Evolutionary conservation across 1,284 basidiomycete species (phyloP), one percentile per base, ranked within the genome.

Genomic region (Moesziomyces sp.): DNA sequence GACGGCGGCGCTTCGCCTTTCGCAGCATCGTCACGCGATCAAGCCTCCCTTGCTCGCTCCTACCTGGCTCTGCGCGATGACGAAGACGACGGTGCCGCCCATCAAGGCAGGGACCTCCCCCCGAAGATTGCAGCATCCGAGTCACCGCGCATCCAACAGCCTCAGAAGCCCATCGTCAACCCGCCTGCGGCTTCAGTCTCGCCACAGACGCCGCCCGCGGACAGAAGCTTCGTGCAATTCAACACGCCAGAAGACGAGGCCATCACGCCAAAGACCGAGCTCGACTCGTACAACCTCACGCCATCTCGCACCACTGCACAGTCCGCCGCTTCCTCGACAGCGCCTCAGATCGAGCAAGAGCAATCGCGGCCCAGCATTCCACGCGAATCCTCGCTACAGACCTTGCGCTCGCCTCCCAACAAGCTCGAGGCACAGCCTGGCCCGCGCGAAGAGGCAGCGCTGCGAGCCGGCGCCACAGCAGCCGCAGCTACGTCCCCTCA

Each of bases 51-150:
- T 1, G 45, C 46, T 1, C 53, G 52, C 16, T 72, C 62, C 7
- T 65, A 70, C 26, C 63, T 68, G 16, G 68, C 69, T 38, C 44
- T 76, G 16, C 51, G 50, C 11, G 69, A 68, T 47, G 68, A 67
- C 8, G 70, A 67, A 26, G 64, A 63, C 3, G 69, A 66, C 1
- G 40, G 21, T 3, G 6, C 23, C 4, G 42, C 53, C 8, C 50
- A 19, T 28, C 50, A 46, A 35, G 7, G 23, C n/a, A 49, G 45
- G 48, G 23, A 1, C 47, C 52, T 23, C 40, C 52, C 4, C 45
- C 40, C 48, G 28, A 38, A 26, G 26, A 52, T 11, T 13, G 40
- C 52, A 2, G 3, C 26, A 14, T 19, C 24, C 16, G 9, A 19
- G 26, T 16, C 16, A 10, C 24, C 46, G 6, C 28, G 46, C 7